Conservation (phyloP, 306 rosid genomes). For the Glycine soja region DNA sequence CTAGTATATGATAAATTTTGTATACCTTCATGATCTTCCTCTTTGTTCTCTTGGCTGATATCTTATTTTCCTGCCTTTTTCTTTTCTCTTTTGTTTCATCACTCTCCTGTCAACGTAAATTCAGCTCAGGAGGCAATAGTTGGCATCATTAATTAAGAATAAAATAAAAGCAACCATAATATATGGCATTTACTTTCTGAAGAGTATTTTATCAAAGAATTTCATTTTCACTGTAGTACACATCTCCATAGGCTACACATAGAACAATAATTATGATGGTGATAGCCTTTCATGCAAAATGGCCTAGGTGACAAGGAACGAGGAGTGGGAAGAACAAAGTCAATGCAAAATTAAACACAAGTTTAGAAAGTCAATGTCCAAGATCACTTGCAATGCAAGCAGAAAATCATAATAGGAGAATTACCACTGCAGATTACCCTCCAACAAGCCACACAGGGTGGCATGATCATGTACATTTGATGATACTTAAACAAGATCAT, state of each 20-base stretch:
- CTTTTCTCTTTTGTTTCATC: slow-evolving; percentile 45
- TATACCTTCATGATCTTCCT: slow-evolving; percentile 48
- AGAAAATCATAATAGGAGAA: slow-evolving; percentile 12
- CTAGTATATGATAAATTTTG: background rate
- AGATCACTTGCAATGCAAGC: slow-evolving; percentile 13
- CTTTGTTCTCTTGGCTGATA: slow-evolving; percentile 48
- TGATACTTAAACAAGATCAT: background rate
- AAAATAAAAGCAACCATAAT: too few species aligned
- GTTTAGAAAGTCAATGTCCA: background rate
- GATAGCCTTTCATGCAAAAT: too few species aligned
- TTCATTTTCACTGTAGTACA: too few species aligned
- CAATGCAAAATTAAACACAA: slow-evolving; percentile 5
- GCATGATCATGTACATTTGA: background rate
- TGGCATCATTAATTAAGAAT: too few species aligned
- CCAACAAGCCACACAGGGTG: background rate
- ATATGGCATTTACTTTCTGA: too few species aligned
- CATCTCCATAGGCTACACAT: too few species aligned
- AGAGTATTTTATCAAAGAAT: too few species aligned
- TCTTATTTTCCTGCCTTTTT: slow-evolving; percentile 49
- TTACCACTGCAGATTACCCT: background rate
- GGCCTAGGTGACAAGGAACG: too few species aligned
- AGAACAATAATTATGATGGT: too few species aligned
- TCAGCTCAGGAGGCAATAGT: background rate
- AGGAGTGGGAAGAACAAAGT: background rate
- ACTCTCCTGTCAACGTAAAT: slow-evolving; percentile 52